phyloP scores from a whole-genome alignment of 2,329 filamentous ascomycete species.

The Calycina herbarum region DNA sequence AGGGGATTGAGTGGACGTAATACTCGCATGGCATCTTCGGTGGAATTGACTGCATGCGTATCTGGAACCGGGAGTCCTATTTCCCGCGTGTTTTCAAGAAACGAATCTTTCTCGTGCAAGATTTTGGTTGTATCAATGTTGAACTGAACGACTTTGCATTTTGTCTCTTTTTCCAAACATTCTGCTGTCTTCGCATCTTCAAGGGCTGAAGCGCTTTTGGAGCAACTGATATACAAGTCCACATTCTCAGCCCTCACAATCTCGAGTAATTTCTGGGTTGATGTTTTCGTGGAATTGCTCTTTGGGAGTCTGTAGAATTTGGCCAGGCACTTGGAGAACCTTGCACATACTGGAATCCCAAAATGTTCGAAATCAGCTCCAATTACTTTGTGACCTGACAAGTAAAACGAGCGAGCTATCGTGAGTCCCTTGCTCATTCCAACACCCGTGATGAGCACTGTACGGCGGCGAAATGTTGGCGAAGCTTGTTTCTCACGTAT shows the following conservation, averaged over 20 bases:
- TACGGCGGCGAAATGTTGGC: neutral
- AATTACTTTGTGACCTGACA: slow-evolving; percentile 67
- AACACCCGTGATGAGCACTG: slow-evolving; percentile 65
- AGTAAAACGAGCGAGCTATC: slow-evolving; percentile 64
- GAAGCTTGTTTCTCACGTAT: neutral
- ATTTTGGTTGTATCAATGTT: neutral
- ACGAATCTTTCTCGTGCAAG: neutral
- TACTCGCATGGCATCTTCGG: neutral
- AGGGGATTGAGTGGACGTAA: neutral
- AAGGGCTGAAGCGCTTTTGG: neutral
- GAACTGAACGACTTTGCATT: slow-evolving; percentile 2
- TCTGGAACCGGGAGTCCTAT: neutral
- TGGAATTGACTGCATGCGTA: neutral
- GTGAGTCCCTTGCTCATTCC: slow-evolving; percentile 70
- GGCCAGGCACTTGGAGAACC: slow-evolving; percentile 57
- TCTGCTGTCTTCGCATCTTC: neutral
- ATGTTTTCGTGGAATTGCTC: slow-evolving; percentile 37
- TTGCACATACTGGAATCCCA: slow-evolving; percentile 51
- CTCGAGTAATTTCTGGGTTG: slow-evolving; percentile 56
- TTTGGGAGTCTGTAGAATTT: slow-evolving; percentile 53
- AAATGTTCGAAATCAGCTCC: slow-evolving; percentile 63
- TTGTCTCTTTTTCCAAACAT: neutral
- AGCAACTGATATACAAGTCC: slow-evolving; percentile 62
- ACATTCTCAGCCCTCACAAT: slow-evolving; percentile 61
- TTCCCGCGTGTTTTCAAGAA: neutral